Percentiles rank a stretch among this genome's conserved stretches.
Evolutionary conservation across 768 basidiomycete species (phyloP).

Genomic region (Serendipita sp.): DNA sequence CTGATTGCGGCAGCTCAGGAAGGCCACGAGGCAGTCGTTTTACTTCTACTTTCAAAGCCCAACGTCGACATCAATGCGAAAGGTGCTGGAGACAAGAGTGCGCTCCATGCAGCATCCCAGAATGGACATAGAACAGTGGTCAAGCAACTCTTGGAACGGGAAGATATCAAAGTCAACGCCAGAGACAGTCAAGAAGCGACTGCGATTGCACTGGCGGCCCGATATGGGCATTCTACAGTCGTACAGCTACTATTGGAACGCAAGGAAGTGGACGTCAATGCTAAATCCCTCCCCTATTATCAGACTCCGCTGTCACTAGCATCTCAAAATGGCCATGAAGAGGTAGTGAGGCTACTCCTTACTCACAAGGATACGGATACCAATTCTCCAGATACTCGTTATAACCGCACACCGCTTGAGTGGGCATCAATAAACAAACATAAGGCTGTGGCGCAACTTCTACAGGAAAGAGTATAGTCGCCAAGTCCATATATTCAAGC

Average conservation of each 20-base stretch:
- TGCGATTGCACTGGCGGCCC: neutral
- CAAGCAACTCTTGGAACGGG: too few relatives aligned
- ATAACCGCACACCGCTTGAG: too few relatives aligned
- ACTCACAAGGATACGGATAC: too few relatives aligned
- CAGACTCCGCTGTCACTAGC: neutral
- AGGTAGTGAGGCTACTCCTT: neutral
- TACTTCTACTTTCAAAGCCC: neutral
- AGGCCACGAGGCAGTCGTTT: neutral
- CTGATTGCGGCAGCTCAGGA: neutral
- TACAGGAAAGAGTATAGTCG: too few relatives aligned
- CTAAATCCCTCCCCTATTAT: neutral
- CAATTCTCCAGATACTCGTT: too few relatives aligned
- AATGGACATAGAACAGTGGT: neutral
- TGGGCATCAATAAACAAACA: too few relatives aligned
- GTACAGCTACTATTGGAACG: neutral
- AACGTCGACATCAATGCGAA: neutral
- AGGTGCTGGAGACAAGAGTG: neutral
- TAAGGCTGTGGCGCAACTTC: too few relatives aligned
- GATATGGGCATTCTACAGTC: too few relatives aligned
- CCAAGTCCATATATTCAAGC: too few relatives aligned
- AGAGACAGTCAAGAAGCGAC: neutral
- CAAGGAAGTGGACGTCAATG: neutral
- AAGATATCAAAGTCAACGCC: neutral
- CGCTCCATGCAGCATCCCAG: neutral
- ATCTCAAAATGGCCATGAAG: neutral